Base-by-base conservation (phyloP, 129 eudicot genomes). In the Apium graveolens region DNA sequence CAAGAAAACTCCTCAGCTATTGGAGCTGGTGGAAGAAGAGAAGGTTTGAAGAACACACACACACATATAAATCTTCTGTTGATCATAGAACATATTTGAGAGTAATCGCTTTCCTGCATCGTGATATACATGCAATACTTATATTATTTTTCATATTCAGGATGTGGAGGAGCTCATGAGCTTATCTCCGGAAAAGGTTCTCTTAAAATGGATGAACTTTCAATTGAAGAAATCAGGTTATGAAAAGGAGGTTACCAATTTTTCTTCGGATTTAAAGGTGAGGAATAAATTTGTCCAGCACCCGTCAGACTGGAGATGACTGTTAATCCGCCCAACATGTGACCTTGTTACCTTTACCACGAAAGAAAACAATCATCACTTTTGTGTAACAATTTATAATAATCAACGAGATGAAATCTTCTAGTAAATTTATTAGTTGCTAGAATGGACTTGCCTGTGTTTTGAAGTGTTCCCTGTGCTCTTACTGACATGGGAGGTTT, bases 1-100 rank as follows among this genome's bases (percentile, higher is more conserved):
- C 41, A 90, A 80, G 86, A 90, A 88, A 85, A 87, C 96, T 32
- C 96, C 96, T 31, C 87, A 90, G 85, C 90, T 90, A 41, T 84
- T 87, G 53, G 90, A 85, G 75, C 82, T 90, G 92, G 92, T 88
- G 62, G 96, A 88, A 74, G 92, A 90, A 71, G 84, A 85, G 74
- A 77, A 85, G 90, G 93, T 89, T 41, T 21, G 75, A 37, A 35
- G 34, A 53, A 31, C 39, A 13, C 71, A n/a, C 55, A 49, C 57
- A 18, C 39, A 66, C 39, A 60, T 11, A n/a, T 0, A 57, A n/a
- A 9, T 60, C 39, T 31, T 39, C 31, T 31, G 3, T 35, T 57
- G n/a, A n/a, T 10, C 80, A 51, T 7, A 49, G n/a, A 63, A 70
- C 38, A 74, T 32, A 76, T 11, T 27, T 73, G 37, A 31, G n/a